Base-by-base conservation (phyloP, 768 basidiomycete genomes). In the Mycena galopus region DNA sequence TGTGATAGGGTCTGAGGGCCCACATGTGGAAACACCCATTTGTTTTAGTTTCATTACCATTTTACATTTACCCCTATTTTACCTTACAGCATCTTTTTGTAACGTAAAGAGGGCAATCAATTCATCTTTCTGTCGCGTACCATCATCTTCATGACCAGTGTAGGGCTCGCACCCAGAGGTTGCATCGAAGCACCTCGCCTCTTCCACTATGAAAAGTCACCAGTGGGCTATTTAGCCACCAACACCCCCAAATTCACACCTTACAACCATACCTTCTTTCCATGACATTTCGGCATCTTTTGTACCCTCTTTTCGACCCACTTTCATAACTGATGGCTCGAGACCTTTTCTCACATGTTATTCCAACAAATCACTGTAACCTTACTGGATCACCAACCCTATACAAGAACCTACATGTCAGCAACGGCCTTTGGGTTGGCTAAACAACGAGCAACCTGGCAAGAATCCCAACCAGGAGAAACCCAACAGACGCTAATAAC, bases 1-100 rank as follows among this genome's bases (percentile, higher is more conserved):
- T 80, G 77, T 30, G 78, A 14, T 76, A 42, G 39, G 16, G 39
- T 42, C 39, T 4, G 39, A 42, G 39, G 39, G 39, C 39, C 16
- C 10, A 10, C 39, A 11, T 42, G 39, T 17, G 16, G 39, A 42
- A 42, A 42, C 16, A 10, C 16, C 39, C 39, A 11, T 42, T 42
- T 42, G 17, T 42, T 42, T 10, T 10, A 16, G 4, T 10, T 42
- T 42, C 39, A 42, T n/a, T n/a, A n/a, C n/a, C n/a, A n/a, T n/a
- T n/a, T n/a, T 42, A 42, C 39, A 42, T 42, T 17, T 42, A 17
- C 39, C 39, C 39, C 39, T 11, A 42, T 42, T 42, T 42, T 42
- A 42, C 16, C 39, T 42, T 42, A 42, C 39, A 42, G 39, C 39
- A 42, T 42, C 16, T 42, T 8, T 42, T 42, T 42, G 39, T 42